A percentile compares a stretch with the other conserved stretches of the same genome.
Conservation (phyloP, 2,329 filamentous ascomycete species). For the Myriosclerotinia duriaeana region DNA sequence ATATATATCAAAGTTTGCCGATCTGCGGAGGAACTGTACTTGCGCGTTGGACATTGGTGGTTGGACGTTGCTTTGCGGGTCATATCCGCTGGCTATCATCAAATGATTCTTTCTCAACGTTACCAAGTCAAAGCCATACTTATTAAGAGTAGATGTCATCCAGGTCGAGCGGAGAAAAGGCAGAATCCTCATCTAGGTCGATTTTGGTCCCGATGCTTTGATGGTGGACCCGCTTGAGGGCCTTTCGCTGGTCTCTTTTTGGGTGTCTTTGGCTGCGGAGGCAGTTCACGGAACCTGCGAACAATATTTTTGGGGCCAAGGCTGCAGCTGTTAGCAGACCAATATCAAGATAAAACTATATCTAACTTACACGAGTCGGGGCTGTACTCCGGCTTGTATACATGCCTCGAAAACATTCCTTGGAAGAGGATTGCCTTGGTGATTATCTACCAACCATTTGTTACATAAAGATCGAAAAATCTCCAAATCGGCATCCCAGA, state of each 20-base stretch:
- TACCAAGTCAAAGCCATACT: not conserved
- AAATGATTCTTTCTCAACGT: not conserved
- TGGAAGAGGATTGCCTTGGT: not conserved
- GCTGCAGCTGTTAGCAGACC: not conserved
- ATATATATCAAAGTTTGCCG: not conserved
- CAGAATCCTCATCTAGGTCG: not conserved
- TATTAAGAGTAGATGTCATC: not conserved
- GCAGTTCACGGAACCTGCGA: not conserved
- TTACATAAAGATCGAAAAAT: conserved; percentile 4
- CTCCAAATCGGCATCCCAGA: conserved; percentile 17
- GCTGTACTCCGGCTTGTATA: conserved; percentile 5
- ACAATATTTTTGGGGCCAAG: conserved; percentile 5
- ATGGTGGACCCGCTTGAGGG: conserved; percentile 1
- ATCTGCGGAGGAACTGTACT: not conserved
- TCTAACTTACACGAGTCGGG: conserved; percentile 16
- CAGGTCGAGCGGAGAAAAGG: not conserved
- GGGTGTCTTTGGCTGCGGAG: not conserved
- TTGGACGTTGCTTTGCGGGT: no score
- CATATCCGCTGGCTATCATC: not conserved
- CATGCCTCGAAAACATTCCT: not conserved
- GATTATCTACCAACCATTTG: not conserved
- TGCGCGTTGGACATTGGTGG: not conserved
- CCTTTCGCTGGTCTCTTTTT: not conserved
- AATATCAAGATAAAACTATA: not conserved
- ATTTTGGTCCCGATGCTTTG: conserved; percentile 10